These are phyloP conservation scores for Aspergillus fructus DNA, from an alignment of 2,329 filamentous ascomycete genomes.

Conservation along the genomic window DNA sequence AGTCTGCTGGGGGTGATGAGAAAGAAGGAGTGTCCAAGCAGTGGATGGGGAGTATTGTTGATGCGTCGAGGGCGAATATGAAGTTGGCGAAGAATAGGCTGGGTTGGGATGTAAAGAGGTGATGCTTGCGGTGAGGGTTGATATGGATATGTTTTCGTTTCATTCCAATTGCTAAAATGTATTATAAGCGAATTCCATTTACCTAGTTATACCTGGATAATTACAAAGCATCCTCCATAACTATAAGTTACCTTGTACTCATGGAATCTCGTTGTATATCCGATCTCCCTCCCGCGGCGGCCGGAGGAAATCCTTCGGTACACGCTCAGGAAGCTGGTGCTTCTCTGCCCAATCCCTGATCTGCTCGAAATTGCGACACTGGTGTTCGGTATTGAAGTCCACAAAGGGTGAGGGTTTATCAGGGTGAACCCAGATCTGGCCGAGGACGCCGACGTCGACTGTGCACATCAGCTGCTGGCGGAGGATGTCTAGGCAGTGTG, in stretches of 20 bases:
- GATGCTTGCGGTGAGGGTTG: no score
- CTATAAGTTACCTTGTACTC: no score
- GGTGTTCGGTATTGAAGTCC: constrained; percentile 62
- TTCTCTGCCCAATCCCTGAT: constrained; percentile 55
- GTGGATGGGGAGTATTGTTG: constrained; percentile 1
- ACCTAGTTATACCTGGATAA: no score
- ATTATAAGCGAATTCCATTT: neutral
- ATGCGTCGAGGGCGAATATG: constrained; percentile 3
- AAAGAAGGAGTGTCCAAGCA: neutral
- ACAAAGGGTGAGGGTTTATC: constrained; percentile 54
- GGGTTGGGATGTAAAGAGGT: neutral
- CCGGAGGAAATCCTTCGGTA: neutral
- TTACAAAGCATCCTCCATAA: no score
- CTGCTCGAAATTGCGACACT: constrained; percentile 58
- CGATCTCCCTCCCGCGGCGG: neutral
- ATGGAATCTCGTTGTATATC: neutral
- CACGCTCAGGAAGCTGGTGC: constrained; percentile 45
- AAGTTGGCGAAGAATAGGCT: neutral
- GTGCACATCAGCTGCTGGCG: constrained; percentile 65
- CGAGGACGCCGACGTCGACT: constrained; percentile 59
- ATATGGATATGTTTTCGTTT: no score
- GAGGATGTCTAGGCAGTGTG: constrained; percentile 62
- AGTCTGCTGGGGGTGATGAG: neutral
- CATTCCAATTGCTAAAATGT: neutral
- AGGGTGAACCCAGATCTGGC: constrained; percentile 57